Base-by-base conservation (phyloP, 805 yeast species). In the Priceomyces melissophilus region DNA sequence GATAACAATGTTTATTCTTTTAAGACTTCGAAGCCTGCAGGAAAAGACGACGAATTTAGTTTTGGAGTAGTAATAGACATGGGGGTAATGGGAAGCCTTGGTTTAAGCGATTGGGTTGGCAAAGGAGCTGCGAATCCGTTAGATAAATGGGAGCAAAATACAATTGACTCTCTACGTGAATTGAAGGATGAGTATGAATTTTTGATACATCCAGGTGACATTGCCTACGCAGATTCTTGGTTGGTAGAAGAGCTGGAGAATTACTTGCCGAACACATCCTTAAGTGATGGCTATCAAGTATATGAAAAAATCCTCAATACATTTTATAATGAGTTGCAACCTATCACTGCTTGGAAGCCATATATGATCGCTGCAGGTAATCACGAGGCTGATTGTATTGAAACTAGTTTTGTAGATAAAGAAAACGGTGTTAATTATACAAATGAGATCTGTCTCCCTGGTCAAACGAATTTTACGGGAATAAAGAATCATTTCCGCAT, bases 141-240 rank as follows among this genome's bases (percentile, higher is more conserved):
- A 37, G 36, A 45, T 12, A 37, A 40, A 3, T 47, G 50, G 4
- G 50, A 46, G 28, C 47, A 41, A 35, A 46, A 17, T 32, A 46
- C 50, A 10, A 46, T 46, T 13, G 42, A 44, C 10, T 44, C 50
- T 10, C 37, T 46, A 17, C 32, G 27, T 11, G 33, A 36, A 16
- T 32, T 20, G 12, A n/a, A 44, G 14, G 33, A 41, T 25, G 34
- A 45, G 17, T 46, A 35, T 33, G 50, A 46, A 12, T 46, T 46
- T 17, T 35, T 46, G 35, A 30, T 44, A 30, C 50, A 46, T 41
- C 50, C 50, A 10, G 50, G 50, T 32, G 50, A 46, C 29, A 34
- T 46, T 31, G 50, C 50, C 1, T 46, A 46, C 16, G 50, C 50
- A 9, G 50, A 46, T 26, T 46, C 44, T 40, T 46, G 50, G 48